Base-by-base conservation (phyloP, 2,329 filamentous ascomycete genomes). In the Penicillium rolfsii region DNA sequence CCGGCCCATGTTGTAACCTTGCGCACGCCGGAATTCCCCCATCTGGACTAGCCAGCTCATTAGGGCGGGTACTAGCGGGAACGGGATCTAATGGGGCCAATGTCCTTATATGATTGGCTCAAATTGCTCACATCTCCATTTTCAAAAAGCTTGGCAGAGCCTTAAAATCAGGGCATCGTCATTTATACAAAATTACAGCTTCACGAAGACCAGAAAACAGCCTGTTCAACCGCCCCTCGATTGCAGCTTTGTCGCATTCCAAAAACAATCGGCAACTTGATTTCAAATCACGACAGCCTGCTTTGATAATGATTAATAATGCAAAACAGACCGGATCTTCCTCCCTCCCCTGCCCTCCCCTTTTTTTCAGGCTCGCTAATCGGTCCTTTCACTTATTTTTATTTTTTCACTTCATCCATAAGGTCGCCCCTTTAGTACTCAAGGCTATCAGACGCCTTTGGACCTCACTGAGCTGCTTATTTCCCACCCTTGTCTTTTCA, bases 151-250 rank as follows among this genome's bases (percentile, higher is more conserved):
- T 62, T 59, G 60, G 57, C 57, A 56, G n/a, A 55, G 60, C 60
- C 57, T 62, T 52, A 55, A 33, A 52, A 52, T 55, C 52, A 41
- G 38, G 60, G 52, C 57, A 57, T 59, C 60, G 38, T 62, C 46
- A 53, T 59, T 59, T 59, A 62, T 59, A 59, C 59, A 43, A 59
- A 43, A 56, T 41, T 56, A 53, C 60, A 55, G 43, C 57, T 40
- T 56, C 41, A 36, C 26, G 36, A 22, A 38, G 43, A 28, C 24
- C n/a, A 49, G 45, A 57, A 52, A 50, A 36, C 55, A 33, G n/a
- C 22, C 12, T 22, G n/a, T 16, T 16, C 55, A n/a, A 46, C 16
- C 12, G 16, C 24, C 24, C 43, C 43, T 24, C 24, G 12, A 46
- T 46, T 46, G 28, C 43, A 46, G 5, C 24, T n/a, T 16, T 46